Evolutionary conservation across 2,329 filamentous ascomycete genomes (phyloP).

Genomic region (Rachicladosporium sp.): DNA sequence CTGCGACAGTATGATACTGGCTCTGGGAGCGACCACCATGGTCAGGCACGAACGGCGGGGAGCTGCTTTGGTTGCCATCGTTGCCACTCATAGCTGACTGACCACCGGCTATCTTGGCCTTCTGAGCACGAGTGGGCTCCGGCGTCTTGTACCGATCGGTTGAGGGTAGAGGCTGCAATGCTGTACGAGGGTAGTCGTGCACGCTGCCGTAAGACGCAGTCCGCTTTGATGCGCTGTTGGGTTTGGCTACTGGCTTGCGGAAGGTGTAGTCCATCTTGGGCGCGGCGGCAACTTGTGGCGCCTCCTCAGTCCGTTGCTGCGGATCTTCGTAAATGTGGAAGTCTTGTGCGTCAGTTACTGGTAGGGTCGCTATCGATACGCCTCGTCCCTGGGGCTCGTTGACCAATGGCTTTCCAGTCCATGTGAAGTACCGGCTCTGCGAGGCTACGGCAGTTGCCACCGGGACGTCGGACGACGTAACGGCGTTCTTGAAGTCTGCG

Average conservation of each 20-base stretch:
- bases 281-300: not conserved
- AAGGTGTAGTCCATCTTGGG: constrained; percentile 9
- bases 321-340: not conserved
- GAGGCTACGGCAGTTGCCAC: not conserved
- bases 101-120: not conserved
- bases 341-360: not conserved
- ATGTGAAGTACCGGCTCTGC: not conserved
- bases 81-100: not conserved
- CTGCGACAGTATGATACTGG: not conserved
- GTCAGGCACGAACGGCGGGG: constrained; percentile 2
- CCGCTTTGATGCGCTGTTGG: constrained; percentile 18
- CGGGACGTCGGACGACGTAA: not conserved
- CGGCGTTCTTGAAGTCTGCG: constrained; percentile 4
- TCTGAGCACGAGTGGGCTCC: not conserved
- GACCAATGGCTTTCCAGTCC: not conserved
- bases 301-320: not conserved
- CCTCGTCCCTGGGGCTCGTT: too few species aligned
- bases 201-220: constrained; percentile 1
- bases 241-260: constrained; percentile 11
- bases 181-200: not conserved
- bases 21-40: not conserved
- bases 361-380: too few species aligned
- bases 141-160: not conserved
- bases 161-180: not conserved
- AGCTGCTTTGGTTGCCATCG: not conserved